These are phyloP conservation scores for Tuber magnatum DNA, from an alignment of 495 filamentous ascomycete genomes.

Conservation along the genomic window DNA sequence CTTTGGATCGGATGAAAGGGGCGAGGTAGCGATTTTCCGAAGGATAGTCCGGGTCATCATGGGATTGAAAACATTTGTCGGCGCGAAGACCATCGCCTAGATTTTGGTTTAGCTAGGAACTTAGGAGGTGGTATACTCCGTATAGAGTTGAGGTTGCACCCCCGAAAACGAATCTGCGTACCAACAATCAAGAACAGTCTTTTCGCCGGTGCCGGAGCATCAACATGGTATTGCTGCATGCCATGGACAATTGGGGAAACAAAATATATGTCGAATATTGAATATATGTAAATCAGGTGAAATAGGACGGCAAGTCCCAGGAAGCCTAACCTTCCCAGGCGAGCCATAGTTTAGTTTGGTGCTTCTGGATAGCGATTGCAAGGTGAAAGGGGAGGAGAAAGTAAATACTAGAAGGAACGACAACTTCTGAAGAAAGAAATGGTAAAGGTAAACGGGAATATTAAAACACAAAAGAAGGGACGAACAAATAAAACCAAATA, in stretches of 20 bases:
- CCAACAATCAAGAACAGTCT: constrained; percentile 91
- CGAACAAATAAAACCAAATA: neutral
- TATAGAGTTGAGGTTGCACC: constrained; percentile 1
- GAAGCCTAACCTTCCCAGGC: constrained; percentile 77
- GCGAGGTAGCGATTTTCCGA: constrained; percentile 62
- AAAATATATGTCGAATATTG: constrained; percentile 99
- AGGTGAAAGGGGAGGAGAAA: neutral
- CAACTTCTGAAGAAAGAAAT: neutral
- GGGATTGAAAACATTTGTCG: constrained; percentile 95
- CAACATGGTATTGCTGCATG: constrained; percentile 72
- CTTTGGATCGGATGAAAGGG: constrained; percentile 86
- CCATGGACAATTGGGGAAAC: constrained; percentile 95
- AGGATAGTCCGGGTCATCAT: constrained; percentile 73
- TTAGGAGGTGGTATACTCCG: constrained; percentile 41
- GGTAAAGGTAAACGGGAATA: neutral
- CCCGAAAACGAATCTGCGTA: constrained; percentile 43
- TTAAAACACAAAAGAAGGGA: neutral
- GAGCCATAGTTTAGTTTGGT: constrained; percentile 54
- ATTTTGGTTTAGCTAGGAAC: constrained; percentile 12
- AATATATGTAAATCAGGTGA: constrained; percentile 88
- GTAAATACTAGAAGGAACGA: constrained; percentile 7
- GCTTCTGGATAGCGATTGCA: neutral
- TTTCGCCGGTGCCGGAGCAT: constrained; percentile 66
- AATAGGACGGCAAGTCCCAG: constrained; percentile 86
- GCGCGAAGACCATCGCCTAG: constrained; percentile 86